These are phyloP conservation scores for Rhynchospora pubera DNA, from an alignment of 176 grass and related monocot genomes.

Conservation along the genomic window DNA sequence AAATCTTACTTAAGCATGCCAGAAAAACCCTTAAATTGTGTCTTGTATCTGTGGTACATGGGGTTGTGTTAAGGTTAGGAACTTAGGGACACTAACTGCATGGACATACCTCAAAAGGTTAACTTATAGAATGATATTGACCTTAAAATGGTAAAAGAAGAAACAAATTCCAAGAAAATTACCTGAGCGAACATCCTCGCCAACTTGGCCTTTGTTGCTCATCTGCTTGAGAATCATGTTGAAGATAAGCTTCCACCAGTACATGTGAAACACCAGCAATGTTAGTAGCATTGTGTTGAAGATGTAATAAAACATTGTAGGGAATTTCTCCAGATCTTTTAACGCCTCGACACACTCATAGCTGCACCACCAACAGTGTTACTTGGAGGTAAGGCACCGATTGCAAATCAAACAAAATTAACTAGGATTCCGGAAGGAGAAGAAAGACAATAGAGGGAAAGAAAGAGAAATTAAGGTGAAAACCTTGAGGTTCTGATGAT, in stretches of 20 bases:
- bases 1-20: background rate
- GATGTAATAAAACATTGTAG: conserved; percentile 70
- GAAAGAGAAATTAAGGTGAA: background rate
- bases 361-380: conserved; percentile 30
- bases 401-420: conserved; percentile 5
- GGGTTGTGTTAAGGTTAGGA: too few species aligned
- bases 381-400: background rate
- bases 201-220: conserved; percentile 89
- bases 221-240: conserved; percentile 87
- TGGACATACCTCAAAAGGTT: background rate
- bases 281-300: conserved; percentile 98
- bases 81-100: background rate
- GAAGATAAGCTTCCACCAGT: conserved; percentile 98
- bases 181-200: conserved; percentile 90
- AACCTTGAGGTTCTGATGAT: conserved; percentile 96
- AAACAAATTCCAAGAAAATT: conserved; percentile 3
- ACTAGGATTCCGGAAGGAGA: background rate
- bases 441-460: background rate
- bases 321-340: conserved; percentile 42
- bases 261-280: conserved; percentile 86
- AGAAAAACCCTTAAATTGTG: background rate
- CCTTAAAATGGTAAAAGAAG: background rate
- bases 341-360: conserved; percentile 43
- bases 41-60: background rate
- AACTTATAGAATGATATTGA: background rate